Evolutionary conservation across 75 land plant species (phyloP).

Genomic region (Ceratopteris richardii): DNA sequence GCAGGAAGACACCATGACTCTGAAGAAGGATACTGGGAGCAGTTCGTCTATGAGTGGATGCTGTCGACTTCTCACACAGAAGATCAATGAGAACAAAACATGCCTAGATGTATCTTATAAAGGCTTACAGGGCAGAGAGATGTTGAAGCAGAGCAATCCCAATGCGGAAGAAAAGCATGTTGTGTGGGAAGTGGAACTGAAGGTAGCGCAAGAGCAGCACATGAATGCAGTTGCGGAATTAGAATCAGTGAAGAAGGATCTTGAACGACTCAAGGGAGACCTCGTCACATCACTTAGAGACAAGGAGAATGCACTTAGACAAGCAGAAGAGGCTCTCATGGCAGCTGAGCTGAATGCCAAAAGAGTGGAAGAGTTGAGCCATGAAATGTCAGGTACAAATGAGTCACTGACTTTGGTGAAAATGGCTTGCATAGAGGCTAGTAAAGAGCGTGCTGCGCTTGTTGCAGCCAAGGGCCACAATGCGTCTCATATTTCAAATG

Average conservation of each 20-base stretch:
- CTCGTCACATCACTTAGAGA: slow-evolving; percentile 40
- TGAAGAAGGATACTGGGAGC: too few relatives aligned
- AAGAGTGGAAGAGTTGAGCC: slow-evolving; percentile 46
- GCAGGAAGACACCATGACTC: too few relatives aligned
- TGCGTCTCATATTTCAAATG: slow-evolving; percentile 25
- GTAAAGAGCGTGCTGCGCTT: slow-evolving; percentile 35
- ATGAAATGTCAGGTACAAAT: slow-evolving; percentile 56
- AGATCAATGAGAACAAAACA: slow-evolving; percentile 26
- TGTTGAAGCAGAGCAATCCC: slow-evolving; percentile 56
- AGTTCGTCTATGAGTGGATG: too few relatives aligned
- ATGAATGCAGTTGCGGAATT: slow-evolving; percentile 44
- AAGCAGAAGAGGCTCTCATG: slow-evolving; percentile 37
- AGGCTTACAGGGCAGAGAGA: too few relatives aligned
- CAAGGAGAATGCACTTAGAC: slow-evolving; percentile 28
- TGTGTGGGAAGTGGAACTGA: slow-evolving; percentile 59
- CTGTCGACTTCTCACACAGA: too few relatives aligned
- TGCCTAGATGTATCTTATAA: slow-evolving; percentile 34
- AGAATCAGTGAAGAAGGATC: slow-evolving; percentile 45
- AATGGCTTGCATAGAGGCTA: slow-evolving; percentile 53
- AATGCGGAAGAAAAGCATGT: slow-evolving; percentile 43
- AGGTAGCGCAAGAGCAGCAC: slow-evolving; percentile 52
- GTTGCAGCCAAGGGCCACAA: slow-evolving; percentile 34
- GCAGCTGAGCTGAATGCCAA: slow-evolving; percentile 25
- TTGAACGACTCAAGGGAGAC: slow-evolving; percentile 48
- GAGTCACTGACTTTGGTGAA: slow-evolving; percentile 58